Evolutionary conservation across 1,284 basidiomycete genomes (phyloP).

Genomic region (Boletellus deceptivus): DNA sequence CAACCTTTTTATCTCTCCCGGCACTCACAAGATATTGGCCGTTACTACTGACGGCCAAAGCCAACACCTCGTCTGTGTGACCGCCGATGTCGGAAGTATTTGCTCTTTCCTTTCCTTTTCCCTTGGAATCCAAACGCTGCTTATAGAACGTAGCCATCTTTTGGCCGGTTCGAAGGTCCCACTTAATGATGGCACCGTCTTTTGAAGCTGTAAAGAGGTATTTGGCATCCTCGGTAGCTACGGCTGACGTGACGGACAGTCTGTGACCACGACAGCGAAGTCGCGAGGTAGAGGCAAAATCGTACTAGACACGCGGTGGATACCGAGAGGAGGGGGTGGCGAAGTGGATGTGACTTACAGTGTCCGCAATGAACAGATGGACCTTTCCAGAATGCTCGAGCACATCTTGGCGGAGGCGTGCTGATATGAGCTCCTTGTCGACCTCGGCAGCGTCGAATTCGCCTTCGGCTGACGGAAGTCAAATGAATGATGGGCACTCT

Average conservation of each 20-base stretch:
- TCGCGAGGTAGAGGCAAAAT: conserved; percentile 39
- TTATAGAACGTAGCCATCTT: conserved; percentile 62
- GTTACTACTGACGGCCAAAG: conserved; percentile 83
- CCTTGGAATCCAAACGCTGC: conserved; percentile 39
- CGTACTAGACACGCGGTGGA: conserved; percentile 32
- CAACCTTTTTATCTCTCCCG: conserved; percentile 78
- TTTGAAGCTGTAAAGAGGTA: conserved; percentile 83
- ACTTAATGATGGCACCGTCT: conserved; percentile 82
- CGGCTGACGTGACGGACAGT: conserved; percentile 74
- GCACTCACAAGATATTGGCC: conserved; percentile 85
- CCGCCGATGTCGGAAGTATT: conserved; percentile 52
- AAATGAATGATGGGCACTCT: background rate
- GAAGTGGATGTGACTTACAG: conserved; percentile 41
- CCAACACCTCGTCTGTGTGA: conserved; percentile 84
- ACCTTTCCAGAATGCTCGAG: conserved; percentile 81
- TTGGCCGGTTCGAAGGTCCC: conserved; percentile 66
- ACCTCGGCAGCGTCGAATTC: conserved; percentile 93
- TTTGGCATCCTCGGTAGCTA: conserved; percentile 64
- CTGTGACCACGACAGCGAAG: conserved; percentile 74
- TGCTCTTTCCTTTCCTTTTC: conserved; percentile 49
- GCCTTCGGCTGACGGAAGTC: conserved; percentile 55
- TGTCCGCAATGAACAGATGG: conserved; percentile 77
- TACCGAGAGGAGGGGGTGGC: conserved; percentile 9
- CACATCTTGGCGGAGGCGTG: conserved; percentile 87
- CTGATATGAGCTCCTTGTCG: conserved; percentile 88